phyloP scores from a whole-genome alignment of 2,329 filamentous ascomycete species.

The Aureobasidium mangrovei region DNA sequence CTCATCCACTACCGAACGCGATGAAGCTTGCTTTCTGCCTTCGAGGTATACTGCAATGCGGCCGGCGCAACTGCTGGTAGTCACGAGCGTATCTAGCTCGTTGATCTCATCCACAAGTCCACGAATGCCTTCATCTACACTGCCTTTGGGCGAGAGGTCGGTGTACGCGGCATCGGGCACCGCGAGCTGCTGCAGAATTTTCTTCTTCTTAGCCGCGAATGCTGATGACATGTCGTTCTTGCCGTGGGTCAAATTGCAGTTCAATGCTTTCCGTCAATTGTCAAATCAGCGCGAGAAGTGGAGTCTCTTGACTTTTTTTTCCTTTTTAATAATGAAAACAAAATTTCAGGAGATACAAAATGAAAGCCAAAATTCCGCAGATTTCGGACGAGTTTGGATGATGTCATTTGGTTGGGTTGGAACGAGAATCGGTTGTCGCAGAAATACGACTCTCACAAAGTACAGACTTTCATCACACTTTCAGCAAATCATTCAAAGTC shows the following conservation, averaged over 20 bases:
- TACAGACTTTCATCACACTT: conserved; percentile 7
- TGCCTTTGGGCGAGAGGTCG: conserved; percentile 83
- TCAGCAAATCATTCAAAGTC: conserved; percentile 11
- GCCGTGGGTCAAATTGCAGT: background rate
- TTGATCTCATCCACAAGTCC: conserved; percentile 75
- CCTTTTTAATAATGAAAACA: background rate
- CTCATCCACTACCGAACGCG: conserved; percentile 14
- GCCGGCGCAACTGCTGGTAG: conserved; percentile 88
- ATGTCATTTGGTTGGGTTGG: conserved; percentile 1
- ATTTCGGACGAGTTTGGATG: background rate
- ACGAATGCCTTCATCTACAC: conserved; percentile 69
- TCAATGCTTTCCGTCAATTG: too few relatives aligned
- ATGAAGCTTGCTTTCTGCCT: conserved; percentile 41
- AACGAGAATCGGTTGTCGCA: background rate
- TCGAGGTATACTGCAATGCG: conserved; percentile 82
- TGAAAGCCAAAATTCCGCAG: background rate
- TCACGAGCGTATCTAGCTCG: conserved; percentile 63
- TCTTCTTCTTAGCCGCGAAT: conserved; percentile 53
- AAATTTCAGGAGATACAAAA: background rate
- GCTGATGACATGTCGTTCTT: conserved; percentile 17
- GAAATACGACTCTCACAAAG: background rate
- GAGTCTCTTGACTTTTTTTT: background rate
- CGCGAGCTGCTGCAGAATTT: conserved; percentile 62
- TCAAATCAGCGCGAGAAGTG: background rate
- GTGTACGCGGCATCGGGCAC: conserved; percentile 63